These are phyloP conservation scores for Brettanomyces anomalus DNA, from an alignment of 805 yeast genomes.

Conservation along the genomic window DNA sequence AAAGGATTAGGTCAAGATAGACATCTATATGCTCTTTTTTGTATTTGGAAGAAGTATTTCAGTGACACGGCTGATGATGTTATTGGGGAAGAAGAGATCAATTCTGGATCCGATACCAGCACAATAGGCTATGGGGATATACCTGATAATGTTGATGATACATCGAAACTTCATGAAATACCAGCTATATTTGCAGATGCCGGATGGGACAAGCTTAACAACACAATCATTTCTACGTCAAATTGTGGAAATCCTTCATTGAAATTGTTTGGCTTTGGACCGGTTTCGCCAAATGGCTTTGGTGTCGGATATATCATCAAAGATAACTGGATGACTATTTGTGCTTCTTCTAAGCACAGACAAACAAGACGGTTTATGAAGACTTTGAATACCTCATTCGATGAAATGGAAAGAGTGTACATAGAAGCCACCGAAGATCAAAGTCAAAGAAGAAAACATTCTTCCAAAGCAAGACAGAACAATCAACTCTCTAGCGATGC, in stretches of 20 bases:
- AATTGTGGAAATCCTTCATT: constrained; percentile 92
- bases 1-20: constrained; percentile 87
- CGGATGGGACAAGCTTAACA: constrained; percentile 83
- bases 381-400: constrained; percentile 53
- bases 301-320: constrained; percentile 91
- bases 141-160: constrained; percentile 15
- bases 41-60: constrained; percentile 71
- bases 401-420: constrained; percentile 47
- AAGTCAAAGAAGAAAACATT: constrained; percentile 6
- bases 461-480: background rate
- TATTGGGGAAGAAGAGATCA: constrained; percentile 15
- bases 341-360: constrained; percentile 80
- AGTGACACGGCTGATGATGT: constrained; percentile 14
- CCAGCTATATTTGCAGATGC: constrained; percentile 77
- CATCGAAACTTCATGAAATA: constrained; percentile 28
- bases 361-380: constrained; percentile 74
- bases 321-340: constrained; percentile 65
- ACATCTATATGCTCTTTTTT: constrained; percentile 78
- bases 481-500: background rate
- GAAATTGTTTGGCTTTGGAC: constrained; percentile 84
- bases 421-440: constrained; percentile 20
- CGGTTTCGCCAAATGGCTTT: constrained; percentile 82
- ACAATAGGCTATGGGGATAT: constrained; percentile 22
- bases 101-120: constrained; percentile 23
- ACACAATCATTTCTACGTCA: constrained; percentile 71